Percentiles rank a stretch among this genome's conserved stretches.
Conservation (phyloP, 1,139 yeast species). For the Blastobotrys malaysiensis region DNA sequence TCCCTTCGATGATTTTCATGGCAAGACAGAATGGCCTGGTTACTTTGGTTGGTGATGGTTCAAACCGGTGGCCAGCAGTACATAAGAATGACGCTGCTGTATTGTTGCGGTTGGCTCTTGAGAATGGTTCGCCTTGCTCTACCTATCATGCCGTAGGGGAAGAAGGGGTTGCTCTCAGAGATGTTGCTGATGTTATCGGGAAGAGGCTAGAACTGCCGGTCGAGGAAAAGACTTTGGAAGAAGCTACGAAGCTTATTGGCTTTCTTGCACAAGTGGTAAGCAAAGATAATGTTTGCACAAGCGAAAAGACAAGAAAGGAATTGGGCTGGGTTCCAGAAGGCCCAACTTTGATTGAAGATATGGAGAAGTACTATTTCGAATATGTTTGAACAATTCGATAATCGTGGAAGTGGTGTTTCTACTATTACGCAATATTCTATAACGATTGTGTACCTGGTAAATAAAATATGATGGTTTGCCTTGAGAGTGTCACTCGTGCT, state of each 20-base stretch:
- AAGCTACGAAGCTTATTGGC: conserved; percentile 1
- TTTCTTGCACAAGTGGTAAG: conserved; percentile 1
- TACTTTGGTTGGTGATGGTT: conserved; percentile 29
- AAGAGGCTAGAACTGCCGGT: conserved; percentile 19
- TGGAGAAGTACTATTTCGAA: conserved; percentile 4
- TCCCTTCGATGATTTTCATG: conserved; percentile 16
- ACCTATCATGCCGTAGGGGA: conserved; percentile 29
- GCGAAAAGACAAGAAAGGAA: conserved; percentile 7
- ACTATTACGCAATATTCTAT: too few species aligned
- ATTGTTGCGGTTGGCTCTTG: conserved; percentile 27
- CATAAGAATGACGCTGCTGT: conserved; percentile 32
- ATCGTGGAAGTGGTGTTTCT: background rate
- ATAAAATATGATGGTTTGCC: too few species aligned
- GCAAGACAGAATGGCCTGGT: conserved; percentile 22
- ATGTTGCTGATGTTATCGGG: conserved; percentile 28
- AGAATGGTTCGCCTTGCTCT: conserved; percentile 23
- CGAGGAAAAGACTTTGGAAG: conserved; percentile 2
- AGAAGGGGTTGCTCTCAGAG: conserved; percentile 23
- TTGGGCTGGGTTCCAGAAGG: conserved; percentile 12
- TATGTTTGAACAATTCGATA: background rate
- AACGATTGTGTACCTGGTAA: too few species aligned
- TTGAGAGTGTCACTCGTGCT: too few species aligned
- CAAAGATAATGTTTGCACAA: conserved; percentile 1
- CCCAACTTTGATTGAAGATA: conserved; percentile 6
- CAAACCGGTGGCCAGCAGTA: conserved; percentile 33